Percentiles rank a stretch among this genome's conserved stretches.
phyloP scores from a whole-genome alignment of 225 moss, liverwort and hornwort species.

The Ulota crispa region DNA sequence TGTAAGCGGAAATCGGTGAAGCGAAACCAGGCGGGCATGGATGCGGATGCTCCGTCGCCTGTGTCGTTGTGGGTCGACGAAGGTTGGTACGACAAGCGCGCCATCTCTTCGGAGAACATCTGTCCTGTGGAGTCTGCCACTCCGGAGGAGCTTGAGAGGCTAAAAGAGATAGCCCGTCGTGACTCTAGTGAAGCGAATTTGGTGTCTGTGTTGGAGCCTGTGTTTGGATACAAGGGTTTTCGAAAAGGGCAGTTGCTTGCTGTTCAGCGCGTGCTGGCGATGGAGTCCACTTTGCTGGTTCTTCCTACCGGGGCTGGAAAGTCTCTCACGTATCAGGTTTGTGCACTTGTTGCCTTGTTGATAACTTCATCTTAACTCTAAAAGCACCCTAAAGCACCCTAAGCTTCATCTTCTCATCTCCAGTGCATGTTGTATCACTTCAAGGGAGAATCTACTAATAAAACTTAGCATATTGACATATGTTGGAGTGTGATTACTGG shows the following conservation, averaged over 20 bases:
- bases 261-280: slow-evolving; percentile 62
- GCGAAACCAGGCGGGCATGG: slow-evolving; percentile 25
- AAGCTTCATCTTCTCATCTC: neutral
- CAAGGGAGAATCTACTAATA: neutral
- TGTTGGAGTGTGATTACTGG: neutral
- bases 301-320: slow-evolving; percentile 95
- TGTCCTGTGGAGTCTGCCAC: slow-evolving; percentile 19
- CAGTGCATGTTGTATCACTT: neutral
- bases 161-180: slow-evolving; percentile 42
- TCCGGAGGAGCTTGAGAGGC: slow-evolving; percentile 25
- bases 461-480: neutral
- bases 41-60: slow-evolving; percentile 21
- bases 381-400: no score
- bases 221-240: slow-evolving; percentile 65
- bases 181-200: slow-evolving; percentile 59
- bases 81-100: slow-evolving; percentile 56
- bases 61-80: slow-evolving; percentile 66
- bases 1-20: slow-evolving; percentile 36
- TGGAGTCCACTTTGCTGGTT: slow-evolving; percentile 77
- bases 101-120: slow-evolving; percentile 3
- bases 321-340: slow-evolving; percentile 93
- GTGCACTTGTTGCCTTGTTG: neutral
- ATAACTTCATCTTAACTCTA: neutral
- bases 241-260: slow-evolving; percentile 74
- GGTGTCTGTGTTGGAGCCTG: slow-evolving; percentile 47